A percentile compares a stretch with the other conserved stretches of the same genome.
phyloP scores from a whole-genome alignment of 1,139 yeast genomes.

The Debaryomycetaceae sp. region DNA sequence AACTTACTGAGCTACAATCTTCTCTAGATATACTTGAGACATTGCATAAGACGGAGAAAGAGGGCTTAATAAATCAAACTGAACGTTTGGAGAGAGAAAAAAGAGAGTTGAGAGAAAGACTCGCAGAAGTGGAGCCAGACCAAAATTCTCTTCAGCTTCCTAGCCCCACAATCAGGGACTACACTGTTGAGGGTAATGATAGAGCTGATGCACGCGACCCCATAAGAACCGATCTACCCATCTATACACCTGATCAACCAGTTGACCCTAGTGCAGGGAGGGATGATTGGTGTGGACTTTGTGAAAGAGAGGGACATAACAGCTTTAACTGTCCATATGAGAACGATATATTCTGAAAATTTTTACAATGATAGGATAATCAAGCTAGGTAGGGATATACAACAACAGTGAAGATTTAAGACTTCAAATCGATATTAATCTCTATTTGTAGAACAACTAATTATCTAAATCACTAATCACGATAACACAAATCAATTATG shows the following conservation, averaged over 20 bases:
- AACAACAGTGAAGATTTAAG: too few species aligned
- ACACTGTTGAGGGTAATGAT: neutral
- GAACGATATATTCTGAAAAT: conserved; percentile 44
- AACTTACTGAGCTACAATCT: conserved; percentile 27
- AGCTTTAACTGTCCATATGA: conserved; percentile 87
- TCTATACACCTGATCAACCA: conserved; percentile 47
- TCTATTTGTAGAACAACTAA: too few species aligned
- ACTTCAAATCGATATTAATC: too few species aligned
- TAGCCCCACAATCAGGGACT: neutral
- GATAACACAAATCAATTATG: too few species aligned
- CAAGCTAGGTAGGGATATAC: neutral
- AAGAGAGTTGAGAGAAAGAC: conserved; percentile 11
- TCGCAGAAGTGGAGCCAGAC: conserved; percentile 5
- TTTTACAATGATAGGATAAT: neutral
- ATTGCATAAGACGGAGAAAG: conserved; percentile 28
- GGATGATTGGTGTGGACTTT: conserved; percentile 82
- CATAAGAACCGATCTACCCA: conserved; percentile 40
- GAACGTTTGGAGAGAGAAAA: conserved; percentile 18
- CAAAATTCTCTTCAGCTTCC: neutral
- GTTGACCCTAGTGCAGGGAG: conserved; percentile 75
- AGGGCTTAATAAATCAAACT: conserved; percentile 27
- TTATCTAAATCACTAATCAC: too few species aligned
- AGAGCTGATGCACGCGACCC: neutral
- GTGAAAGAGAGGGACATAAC: conserved; percentile 87
- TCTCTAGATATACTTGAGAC: conserved; percentile 29